Evolutionary conservation across 2,329 filamentous ascomycete genomes (phyloP).

Genomic region (Metarhizium rileyi): DNA sequence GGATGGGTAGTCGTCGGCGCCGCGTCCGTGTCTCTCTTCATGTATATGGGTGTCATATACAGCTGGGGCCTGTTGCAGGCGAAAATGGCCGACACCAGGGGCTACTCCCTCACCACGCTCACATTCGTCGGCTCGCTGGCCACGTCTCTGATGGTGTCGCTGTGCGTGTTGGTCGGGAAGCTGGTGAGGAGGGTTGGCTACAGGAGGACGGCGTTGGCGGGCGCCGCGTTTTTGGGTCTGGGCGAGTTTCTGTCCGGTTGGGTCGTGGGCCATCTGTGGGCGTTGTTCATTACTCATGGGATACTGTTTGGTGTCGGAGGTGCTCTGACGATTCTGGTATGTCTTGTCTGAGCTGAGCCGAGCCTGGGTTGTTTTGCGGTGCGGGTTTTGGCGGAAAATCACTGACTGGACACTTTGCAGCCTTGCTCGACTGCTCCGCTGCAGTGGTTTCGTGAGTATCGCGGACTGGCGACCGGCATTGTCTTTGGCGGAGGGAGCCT

Average conservation of each 20-base stretch:
- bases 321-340: constrained; percentile 16
- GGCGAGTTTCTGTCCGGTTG: constrained; percentile 19
- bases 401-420: no score
- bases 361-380: no score
- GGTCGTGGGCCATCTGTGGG: constrained; percentile 12
- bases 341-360: no score
- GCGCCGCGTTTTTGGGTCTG: constrained; percentile 16
- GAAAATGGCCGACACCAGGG: constrained; percentile 12
- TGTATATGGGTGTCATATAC: constrained; percentile 20
- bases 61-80: constrained; percentile 19
- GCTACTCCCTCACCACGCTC: constrained; percentile 15
- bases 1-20: constrained; percentile 19
- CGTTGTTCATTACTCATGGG: constrained; percentile 17
- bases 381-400: not conserved
- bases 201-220: constrained; percentile 12
- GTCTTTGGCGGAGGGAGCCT: constrained; percentile 19
- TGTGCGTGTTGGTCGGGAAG: constrained; percentile 16
- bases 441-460: constrained; percentile 16
- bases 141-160: constrained; percentile 18
- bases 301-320: constrained; percentile 18
- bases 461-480: constrained; percentile 18
- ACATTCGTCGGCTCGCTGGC: constrained; percentile 20
- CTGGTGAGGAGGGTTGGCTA: constrained; percentile 15
- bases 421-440: constrained; percentile 17
- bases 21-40: constrained; percentile 15